Base-by-base conservation (phyloP, 768 basidiomycete species). In the Auriculariales sp. region DNA sequence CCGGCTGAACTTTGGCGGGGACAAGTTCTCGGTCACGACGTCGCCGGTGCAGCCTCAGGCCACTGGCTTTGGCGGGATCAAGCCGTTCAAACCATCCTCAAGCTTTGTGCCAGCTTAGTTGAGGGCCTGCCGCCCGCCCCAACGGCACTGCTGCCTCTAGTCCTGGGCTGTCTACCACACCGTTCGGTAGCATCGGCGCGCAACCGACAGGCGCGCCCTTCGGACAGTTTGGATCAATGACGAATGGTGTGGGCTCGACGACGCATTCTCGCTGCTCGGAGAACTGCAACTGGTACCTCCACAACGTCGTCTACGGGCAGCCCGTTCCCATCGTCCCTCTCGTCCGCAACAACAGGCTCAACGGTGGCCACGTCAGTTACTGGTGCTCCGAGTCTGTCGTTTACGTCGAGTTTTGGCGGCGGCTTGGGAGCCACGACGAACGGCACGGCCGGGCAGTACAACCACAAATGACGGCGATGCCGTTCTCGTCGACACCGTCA, bases 41-140 rank as follows among this genome's bases (percentile, higher is more conserved):
- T 56, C 55, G 49, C 61, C 66, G 17, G 53, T 74, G 3, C 69
- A 68, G 51, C 64, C 71, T 9, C 75, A 78, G 54, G 56, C 62
- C 30, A 78, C 76, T 1, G 76, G 76, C 3, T 68, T 68, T 54
- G 68, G 72, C 24, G 81, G 79, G 4, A 61, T 88, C 55, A 87
- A 83, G 59, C 76, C 83, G 4, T 91, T 91, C 71, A 87, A 88
- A 58, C 88, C 88, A 2, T 73, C 80, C 2, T 83, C 81, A 2
- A 80, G 75, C 34, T 91, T 91, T 59, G 88, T 28, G 79, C 83
- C 29, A 76, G 78, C 14, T 61, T 91, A 33, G 57, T 91, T 52
- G 83, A 83, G 47, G 74, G 77, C 2, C 64, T 91, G 24, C 90
- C 90, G 2, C 70, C 87, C 4, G 78, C 89, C 49, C 75, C 83